These are phyloP conservation scores for Paragyromitra xinjiangensis DNA, from an alignment of 495 filamentous ascomycete species.

Conservation along the genomic window DNA sequence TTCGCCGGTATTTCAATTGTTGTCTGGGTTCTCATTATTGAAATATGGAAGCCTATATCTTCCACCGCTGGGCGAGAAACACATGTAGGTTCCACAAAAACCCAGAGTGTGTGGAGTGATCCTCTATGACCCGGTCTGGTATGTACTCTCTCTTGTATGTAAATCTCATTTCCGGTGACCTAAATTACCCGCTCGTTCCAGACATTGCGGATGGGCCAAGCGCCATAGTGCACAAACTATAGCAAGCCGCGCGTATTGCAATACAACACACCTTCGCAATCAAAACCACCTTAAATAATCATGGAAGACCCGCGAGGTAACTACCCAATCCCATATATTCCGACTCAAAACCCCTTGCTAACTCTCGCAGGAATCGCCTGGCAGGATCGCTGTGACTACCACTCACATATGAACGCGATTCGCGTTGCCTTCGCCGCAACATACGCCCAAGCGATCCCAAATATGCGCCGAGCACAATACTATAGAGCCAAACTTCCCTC, in stretches of 20 bases:
- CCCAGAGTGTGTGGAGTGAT: background rate
- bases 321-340: background rate
- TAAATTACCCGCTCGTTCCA: background rate
- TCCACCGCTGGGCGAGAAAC: background rate
- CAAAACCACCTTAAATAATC: background rate
- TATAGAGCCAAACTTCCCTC: conserved; percentile 30
- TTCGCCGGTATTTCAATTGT: background rate
- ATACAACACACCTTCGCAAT: conserved; percentile 10
- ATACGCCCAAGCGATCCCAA: conserved; percentile 45
- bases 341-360: background rate
- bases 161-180: background rate
- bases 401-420: conserved; percentile 43
- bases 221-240: background rate
- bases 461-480: conserved; percentile 15
- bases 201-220: background rate
- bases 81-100: background rate
- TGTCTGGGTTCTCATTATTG: background rate
- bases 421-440: conserved; percentile 36
- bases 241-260: background rate
- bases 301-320: conserved; percentile 48
- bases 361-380: conserved; percentile 36
- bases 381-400: conserved; percentile 23
- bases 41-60: background rate
- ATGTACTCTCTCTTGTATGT: background rate
- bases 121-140: background rate